Conservation (phyloP, 148 eudicot genomes). For the Fagopyrum tataricum region DNA sequence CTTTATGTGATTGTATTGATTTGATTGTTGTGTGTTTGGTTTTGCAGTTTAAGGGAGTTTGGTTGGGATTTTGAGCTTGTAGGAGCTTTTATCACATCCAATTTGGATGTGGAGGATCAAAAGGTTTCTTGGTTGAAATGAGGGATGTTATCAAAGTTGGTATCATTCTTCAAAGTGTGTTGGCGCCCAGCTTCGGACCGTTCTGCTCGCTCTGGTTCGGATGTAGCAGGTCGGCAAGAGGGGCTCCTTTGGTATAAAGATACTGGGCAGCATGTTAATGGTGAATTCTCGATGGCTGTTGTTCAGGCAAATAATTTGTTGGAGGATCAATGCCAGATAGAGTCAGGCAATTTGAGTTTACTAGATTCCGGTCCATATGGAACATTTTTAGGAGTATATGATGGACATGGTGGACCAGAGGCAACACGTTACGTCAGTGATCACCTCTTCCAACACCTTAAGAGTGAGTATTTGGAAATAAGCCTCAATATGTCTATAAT, state of each 20-base stretch:
- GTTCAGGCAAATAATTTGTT: slow-evolving; percentile 36
- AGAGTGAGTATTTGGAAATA: slow-evolving; percentile 20
- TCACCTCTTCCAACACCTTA: slow-evolving; percentile 36
- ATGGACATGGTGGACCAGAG: slow-evolving; percentile 40
- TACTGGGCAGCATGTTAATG: slow-evolving; percentile 33
- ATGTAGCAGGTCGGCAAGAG: slow-evolving; percentile 30
- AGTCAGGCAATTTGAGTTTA: slow-evolving; percentile 37
- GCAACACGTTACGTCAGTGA: slow-evolving; percentile 31
- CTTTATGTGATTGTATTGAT: not conserved
- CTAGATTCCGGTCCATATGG: slow-evolving; percentile 40
- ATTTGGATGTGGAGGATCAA: slow-evolving; percentile 26
- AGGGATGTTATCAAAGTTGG: slow-evolving; percentile 38
- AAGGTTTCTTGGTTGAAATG: slow-evolving; percentile 31
- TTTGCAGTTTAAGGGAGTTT: not conserved
- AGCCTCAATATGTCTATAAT: not conserved
- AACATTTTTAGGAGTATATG: slow-evolving; percentile 35
- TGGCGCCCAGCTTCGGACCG: slow-evolving; percentile 25
- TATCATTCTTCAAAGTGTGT: slow-evolving; percentile 32
- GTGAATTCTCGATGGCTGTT: slow-evolving; percentile 42
- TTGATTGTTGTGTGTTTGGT: not conserved
- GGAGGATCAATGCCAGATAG: slow-evolving; percentile 43
- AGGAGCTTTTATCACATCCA: slow-evolving; percentile 12
- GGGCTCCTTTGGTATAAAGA: slow-evolving; percentile 46
- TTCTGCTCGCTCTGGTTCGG: slow-evolving; percentile 25
- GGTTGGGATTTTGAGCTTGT: not conserved